Evolutionary conservation across 2,329 filamentous ascomycete genomes (phyloP), one percentile per base, ranked within the genome.

Genomic region (Conoideocrella luteorostrata): DNA sequence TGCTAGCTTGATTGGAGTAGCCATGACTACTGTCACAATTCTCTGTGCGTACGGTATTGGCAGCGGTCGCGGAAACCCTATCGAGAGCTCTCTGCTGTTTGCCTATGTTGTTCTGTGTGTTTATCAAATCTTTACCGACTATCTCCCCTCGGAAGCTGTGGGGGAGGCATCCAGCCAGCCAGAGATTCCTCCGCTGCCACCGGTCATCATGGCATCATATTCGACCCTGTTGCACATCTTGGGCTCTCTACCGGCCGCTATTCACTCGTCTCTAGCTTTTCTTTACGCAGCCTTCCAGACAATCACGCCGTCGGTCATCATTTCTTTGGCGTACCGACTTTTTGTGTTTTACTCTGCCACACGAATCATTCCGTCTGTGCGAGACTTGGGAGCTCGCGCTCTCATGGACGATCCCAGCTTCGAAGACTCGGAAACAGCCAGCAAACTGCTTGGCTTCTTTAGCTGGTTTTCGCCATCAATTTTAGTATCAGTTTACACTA

Each of bases 81-180:
- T 97, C 43, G 91, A 98, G 67, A 95, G 88, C 53, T 95, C 91
- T 18, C 72, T 98, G 10, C 77, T 98, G 46, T 97, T 98, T 50
- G 91, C 93, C 57, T 98, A 98, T 65, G 81, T 96, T 48, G 93
- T 95, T n/a, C 82, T 98, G 50, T 97, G 91, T 70, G 86, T 97
- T 59, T 98, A 97, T 69, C 93, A 98, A 65, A 97, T 97, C 64
- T 97, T 97, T 65, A 98, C 93, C 56, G 93, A 98, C 67, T 97
- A 97, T 67, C 80, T 91, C 53, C 89, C 93, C 3, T 90, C 86
- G 4, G 80, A 77, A n/a, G 68, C 71, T 3, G 65, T 72, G 4
- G 74, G 74, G 37, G 67, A 71, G 40, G 65, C 69, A 24, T 61
- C 67, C 3, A 59, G 77, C 12, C 85, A 94, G 47, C 82, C 86